Base-by-base conservation (phyloP, 2,329 filamentous ascomycete species). In the Macrophomina tecta region DNA sequence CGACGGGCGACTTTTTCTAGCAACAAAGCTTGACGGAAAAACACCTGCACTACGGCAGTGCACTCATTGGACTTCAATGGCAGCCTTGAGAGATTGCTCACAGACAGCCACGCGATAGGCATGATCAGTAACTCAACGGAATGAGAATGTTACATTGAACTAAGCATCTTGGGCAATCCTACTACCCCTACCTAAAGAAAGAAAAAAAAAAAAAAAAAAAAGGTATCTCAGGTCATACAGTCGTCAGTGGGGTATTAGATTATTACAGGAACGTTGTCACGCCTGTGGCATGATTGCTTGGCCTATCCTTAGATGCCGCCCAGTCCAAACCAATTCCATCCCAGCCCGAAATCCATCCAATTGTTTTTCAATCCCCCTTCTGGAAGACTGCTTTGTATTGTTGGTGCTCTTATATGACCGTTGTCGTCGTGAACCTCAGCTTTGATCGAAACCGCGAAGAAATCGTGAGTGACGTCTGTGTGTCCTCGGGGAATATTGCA, bases 401-500 rank as follows among this genome's bases (percentile, higher is more conserved):
- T 12, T 38, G 5, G 8, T 38, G 7, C 18, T 55, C 51, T 18
- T 4, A 8, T 36, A 38, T n/a, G 51, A 16, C 51, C 51, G 51
- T 55, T 32, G 32, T 34, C 51, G 16, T 55, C 51, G 38, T 55
- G 6, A 55, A 3, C 32, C 16, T 18, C 32, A 9, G 16, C 28
- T 52, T 34, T 18, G 14, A 38, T 8, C 5, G 32, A 55, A 55
- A 55, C n/a, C 28, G 28, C 18, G 23, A 55, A 8, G 16, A 38
- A 55, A 9, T 32, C n/a, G 14, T 32, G 34, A 55, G 14, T 32
- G 14, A 32, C 18, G 14, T 16, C 6, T 16, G 6, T 7, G 11
- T 9, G 51, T 38, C 32, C 51, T 55, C 4, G 51, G 51, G 51
- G 51, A 55, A 55, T 55, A 55, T 55, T 55, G 51, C 51, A n/a